Evolutionary conservation across 2,329 filamentous ascomycete genomes (phyloP), one percentile per base, ranked within the genome.

Genomic region (Aspergillus eucalypticola): DNA sequence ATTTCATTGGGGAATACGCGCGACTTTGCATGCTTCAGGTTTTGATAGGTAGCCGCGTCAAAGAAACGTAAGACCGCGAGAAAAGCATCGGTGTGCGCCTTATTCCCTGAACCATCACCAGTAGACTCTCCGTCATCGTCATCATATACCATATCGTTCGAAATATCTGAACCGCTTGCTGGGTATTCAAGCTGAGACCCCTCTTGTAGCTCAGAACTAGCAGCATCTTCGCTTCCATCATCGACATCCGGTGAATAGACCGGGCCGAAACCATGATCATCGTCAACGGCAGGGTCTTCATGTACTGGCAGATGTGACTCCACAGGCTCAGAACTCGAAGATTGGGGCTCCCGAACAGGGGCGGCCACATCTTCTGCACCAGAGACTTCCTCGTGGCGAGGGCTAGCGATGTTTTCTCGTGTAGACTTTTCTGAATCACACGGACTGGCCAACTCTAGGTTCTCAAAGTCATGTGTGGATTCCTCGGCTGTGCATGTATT

Each of bases 1-100:
- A 65, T 60, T 52, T 67, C 66, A 21, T 64, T 66, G 5, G 66
- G 63, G 19, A 67, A 38, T 1, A 51, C 25, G 13, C 19, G n/a
- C n/a, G 66, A 65, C 19, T 21, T 48, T 13, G 52, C 29, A 15
- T 50, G 46, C 10, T 25, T 42, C 25, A 66, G 49, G n/a, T 39
- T 13, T 35, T 56, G 25, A 25, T 52, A 41, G 6, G 38, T 44
- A 17, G 64, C 61, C 19, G 41, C 44, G 32, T 62, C 53, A 25
- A 67, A 65, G 48, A 67, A 64, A 6, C 54, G 54, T 21, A 60
- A 38, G 29, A 65, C 38, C 19, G 50, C 32, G 3, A 41, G 21
- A 17, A 63, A 61, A 17, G 50, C 25, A n/a, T 29, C 7, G 11
- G 21, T 32, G 4, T 41, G 19, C 25, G 15, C 13, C 4, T 38